Conservation (phyloP, 228 moss, liverwort and hornwort species). For the Sphagnum magellanicum region DNA sequence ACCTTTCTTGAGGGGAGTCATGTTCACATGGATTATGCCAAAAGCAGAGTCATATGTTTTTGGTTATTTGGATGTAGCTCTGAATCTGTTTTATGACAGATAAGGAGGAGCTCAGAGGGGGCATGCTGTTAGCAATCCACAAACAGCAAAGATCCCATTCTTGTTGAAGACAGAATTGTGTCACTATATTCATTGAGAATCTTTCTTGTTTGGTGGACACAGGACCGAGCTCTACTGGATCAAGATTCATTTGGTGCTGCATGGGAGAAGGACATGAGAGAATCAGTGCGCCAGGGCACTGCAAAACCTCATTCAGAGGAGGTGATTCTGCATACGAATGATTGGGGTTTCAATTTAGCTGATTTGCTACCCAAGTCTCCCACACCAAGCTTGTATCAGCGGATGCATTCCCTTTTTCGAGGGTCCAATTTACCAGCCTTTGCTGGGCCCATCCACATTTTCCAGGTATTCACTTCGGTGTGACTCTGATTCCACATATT, state of each 20-base stretch:
- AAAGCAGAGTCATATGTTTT: no score
- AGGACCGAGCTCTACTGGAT: constrained; percentile 69
- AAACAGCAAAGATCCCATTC: no score
- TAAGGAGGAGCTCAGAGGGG: background rate
- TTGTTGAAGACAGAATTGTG: no score
- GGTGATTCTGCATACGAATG: constrained; percentile 33
- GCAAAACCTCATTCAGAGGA: constrained; percentile 68
- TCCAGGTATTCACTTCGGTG: constrained; percentile 42
- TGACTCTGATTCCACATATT: no score
- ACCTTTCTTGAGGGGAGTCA: no score
- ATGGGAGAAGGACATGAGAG: constrained; percentile 51
- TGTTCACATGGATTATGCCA: no score
- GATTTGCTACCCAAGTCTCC: constrained; percentile 39
- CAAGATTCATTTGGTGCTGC: constrained; percentile 16
- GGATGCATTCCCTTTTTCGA: constrained; percentile 40
- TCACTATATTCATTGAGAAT: no score
- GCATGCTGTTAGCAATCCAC: background rate
- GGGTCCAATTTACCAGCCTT: constrained; percentile 25
- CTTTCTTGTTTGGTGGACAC: background rate
- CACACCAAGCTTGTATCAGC: constrained; percentile 28
- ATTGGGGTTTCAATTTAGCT: constrained; percentile 70
- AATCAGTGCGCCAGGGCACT: constrained; percentile 65
- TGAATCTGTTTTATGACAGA: no score
- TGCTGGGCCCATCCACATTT: constrained; percentile 71
- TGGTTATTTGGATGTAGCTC: no score